Conservation (phyloP, 331 rosid genomes). For the Acacia pycnantha region DNA sequence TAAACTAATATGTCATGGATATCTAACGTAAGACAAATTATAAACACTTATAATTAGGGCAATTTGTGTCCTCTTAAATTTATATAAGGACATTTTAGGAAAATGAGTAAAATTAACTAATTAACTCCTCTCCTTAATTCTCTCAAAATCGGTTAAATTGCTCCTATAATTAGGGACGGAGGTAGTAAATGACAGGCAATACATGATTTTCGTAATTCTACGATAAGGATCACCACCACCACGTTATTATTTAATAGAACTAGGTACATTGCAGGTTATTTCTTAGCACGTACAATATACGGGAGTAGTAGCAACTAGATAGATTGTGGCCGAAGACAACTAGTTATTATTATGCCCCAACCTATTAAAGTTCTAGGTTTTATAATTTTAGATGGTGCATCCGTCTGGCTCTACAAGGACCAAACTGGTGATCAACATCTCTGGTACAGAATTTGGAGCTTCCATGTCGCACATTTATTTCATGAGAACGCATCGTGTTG, state of each 20-base stretch:
- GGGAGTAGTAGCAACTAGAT: neutral
- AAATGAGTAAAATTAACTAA: no score
- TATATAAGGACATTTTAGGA: no score
- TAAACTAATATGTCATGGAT: no score
- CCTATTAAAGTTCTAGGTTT: neutral
- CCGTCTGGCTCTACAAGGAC: neutral
- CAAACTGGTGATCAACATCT: neutral
- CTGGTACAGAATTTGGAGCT: neutral
- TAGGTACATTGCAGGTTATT: neutral
- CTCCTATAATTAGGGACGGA: no score
- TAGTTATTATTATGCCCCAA: neutral
- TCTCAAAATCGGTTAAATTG: no score
- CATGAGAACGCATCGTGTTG: constrained; percentile 74
- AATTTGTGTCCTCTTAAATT: no score
- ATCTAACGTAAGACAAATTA: no score
- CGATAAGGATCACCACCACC: neutral
- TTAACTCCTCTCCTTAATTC: no score
- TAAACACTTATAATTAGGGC: no score
- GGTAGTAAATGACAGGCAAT: neutral
- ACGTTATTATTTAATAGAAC: no score
- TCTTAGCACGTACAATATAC: neutral
- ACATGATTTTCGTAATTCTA: neutral
- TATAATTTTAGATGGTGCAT: neutral
- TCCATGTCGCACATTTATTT: constrained; percentile 26
- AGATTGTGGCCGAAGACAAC: neutral